phyloP scores from a whole-genome alignment of 23 red algal species.

The Agarophyton chilense region DNA sequence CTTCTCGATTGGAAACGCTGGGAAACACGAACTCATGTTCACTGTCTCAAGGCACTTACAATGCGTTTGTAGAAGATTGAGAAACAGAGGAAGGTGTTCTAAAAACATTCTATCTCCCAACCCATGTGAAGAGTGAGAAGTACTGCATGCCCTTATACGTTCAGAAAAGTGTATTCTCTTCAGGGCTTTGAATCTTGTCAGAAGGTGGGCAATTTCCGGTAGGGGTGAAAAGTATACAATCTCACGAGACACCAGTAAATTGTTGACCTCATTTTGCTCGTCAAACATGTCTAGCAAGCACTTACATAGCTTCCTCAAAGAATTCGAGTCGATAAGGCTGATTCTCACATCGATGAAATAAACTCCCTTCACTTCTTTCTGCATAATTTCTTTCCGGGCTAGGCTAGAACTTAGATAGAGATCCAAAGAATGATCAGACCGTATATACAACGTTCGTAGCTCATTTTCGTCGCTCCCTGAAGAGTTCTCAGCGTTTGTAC shows the following conservation, averaged over 20 bases:
- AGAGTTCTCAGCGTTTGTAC: neutral
- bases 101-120: neutral
- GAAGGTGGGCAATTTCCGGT: neutral
- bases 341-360: neutral
- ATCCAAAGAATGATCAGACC: neutral
- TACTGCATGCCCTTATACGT: neutral
- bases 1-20: neutral
- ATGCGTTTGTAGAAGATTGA: neutral
- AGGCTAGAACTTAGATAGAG: neutral
- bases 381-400: neutral
- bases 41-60: neutral
- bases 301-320: neutral
- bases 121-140: neutral
- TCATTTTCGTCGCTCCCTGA: neutral
- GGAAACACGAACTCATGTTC: conserved; percentile 17
- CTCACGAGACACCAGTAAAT: conserved; percentile 1
- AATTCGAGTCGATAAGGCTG: neutral
- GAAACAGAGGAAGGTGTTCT: neutral
- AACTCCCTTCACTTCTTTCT: neutral
- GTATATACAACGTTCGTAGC: neutral
- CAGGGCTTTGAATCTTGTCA: conserved; percentile 4
- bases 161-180: conserved; percentile 18
- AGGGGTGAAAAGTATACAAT: neutral
- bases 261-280: neutral
- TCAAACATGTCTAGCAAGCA: neutral